These are phyloP conservation scores for Petunia secreta DNA, from an alignment of 257 asterid species.

Conservation along the genomic window DNA sequence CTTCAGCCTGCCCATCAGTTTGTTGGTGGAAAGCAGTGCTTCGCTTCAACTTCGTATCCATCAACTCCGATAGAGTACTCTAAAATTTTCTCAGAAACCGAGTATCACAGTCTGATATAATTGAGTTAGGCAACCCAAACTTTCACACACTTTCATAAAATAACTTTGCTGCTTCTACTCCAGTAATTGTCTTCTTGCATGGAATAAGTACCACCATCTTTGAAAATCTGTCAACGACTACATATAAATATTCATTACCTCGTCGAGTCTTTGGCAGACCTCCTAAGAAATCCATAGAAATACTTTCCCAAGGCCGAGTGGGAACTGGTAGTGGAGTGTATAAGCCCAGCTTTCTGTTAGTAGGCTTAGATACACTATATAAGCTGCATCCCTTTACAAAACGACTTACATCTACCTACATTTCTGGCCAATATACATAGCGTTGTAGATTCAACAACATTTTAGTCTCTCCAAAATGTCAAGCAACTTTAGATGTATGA, in stretches of 20 bases:
- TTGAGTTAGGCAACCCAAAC: too few relatives aligned
- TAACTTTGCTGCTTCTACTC: too few relatives aligned
- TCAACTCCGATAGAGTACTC: neutral
- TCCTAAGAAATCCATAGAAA: neutral
- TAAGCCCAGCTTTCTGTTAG: neutral
- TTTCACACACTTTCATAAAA: too few relatives aligned
- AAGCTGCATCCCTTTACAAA: neutral
- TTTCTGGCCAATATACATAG: neutral
- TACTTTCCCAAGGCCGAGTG: neutral
- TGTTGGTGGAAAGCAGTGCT: neutral
- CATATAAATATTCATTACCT: neutral
- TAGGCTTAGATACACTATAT: neutral
- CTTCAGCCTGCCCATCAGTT: neutral
- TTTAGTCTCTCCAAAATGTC: constrained; percentile 22
- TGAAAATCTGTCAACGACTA: neutral
- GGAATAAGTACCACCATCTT: neutral
- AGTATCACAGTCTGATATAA: neutral
- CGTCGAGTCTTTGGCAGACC: too few relatives aligned
- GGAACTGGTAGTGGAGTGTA: constrained; percentile 11
- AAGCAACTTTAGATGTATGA: neutral
- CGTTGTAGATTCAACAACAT: neutral
- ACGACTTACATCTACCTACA: neutral
- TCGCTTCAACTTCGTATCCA: neutral
- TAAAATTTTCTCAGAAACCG: constrained; percentile 6
- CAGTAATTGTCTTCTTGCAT: too few relatives aligned